Base-by-base conservation (phyloP, 306 rosid species). In the Oemleria cerasiformis region DNA sequence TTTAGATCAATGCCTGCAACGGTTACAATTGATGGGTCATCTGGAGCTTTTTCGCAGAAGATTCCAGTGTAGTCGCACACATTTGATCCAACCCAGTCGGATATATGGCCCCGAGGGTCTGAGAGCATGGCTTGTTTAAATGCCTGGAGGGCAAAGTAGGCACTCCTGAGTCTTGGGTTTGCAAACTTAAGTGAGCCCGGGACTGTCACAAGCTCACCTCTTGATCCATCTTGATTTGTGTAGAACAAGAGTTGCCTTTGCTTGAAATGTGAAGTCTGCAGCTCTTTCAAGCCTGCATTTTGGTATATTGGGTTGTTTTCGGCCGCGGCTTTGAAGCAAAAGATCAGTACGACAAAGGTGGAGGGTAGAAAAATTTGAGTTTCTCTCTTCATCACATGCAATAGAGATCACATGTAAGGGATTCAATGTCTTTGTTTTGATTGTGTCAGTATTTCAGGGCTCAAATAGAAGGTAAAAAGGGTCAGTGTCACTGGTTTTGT, bases 1-100 rank as follows among this genome's bases (percentile, higher is more conserved):
- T 91, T 91, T 57, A 88, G 87, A 77, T 91, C 97, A 51, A 88
- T 84, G 66, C 96, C 96, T 5, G 91, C 96, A 0, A 91, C 92
- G 0, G 88, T 87, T 12, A 71, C 76, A 72, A 87, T 19, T 21
- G 62, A 77, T 0, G 88, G 81, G 77, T 84, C 76, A 3, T 83
- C 88, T 0, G 17, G 74, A 1, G 91, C 84, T 1, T 17, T 50
- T 17, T 90, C 64, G 73, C 96, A 92, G 86, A 68, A 86, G 15
- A 89, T 87, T 0, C 88, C 88, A 2, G 71, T 76, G 80, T 91
- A 91, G 78, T 39, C 74, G 76, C 97, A 91, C 9, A 88, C 92
- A 4, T 77, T 13, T 75, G 85, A 39, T 72, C 97, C 95, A 6
- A 72, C 82, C 92, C 92, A 91, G 41, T 87, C 77, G 8, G 70